Evolutionary conservation across 1,284 basidiomycete genomes (phyloP), one percentile per base, ranked within the genome.

Genomic region (Malassezia pachydermatis): DNA sequence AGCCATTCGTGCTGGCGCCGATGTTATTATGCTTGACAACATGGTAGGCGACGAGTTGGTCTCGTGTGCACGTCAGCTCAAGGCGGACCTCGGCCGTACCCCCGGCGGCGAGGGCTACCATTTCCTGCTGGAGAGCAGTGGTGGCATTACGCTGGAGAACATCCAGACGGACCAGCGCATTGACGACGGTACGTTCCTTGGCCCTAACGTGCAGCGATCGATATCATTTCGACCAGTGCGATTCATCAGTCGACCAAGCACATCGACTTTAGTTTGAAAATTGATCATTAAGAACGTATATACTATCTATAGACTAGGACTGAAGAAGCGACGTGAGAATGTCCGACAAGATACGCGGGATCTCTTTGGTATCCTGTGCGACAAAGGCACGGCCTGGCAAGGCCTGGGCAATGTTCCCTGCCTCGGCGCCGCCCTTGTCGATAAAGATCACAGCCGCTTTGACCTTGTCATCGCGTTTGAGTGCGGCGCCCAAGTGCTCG

Each of bases 11-110:
- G 90, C 92, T 1, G 92, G 92, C 3, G 92, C 90, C 23, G 90
- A 99, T 74, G 84, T 98, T 41, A 78, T 99, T 68, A 98, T 99
- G 92, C 80, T 99, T 17, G 94, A 99, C 57, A 70, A 69, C 45
- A 58, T 70, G 56, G 57, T 55, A 10, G 67, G 67, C 11, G 49
- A 62, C 9, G 54, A 55, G 35, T 57, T 70, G 6, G 57, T 68
- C 38, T 25, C 41, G 20, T 60, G 59, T 23, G 67, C 67, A 0
- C 52, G 50, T 8, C 39, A 32, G 36, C 47, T 70, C 22, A 64
- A 62, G 45, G 34, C 45, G 3, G 55, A 67, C 16, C 51, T 54
- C 11, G 38, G 40, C 19, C 14, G 10, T 5, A 19, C 30, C 8
- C n/a, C n/a, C n/a, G n/a, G n/a, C n/a, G n/a, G n/a, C n/a, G n/a